Conservation (phyloP, 495 filamentous ascomycete genomes). For the Penicillium odoratum region DNA sequence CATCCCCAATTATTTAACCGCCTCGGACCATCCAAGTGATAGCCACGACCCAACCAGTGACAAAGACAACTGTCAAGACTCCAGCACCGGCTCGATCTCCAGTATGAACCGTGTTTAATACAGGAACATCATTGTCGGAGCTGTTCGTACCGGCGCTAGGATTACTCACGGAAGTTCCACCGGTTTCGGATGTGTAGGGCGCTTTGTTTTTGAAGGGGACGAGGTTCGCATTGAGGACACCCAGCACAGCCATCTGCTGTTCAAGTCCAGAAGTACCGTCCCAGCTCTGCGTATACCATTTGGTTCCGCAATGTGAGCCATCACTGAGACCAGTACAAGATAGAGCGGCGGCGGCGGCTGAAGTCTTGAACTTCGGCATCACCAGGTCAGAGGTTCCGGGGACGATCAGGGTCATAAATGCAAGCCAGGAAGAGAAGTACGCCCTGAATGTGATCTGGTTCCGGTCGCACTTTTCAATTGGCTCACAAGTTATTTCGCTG, state of each 20-base stretch:
- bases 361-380: conserved; percentile 54
- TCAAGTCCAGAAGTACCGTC: conserved; percentile 54
- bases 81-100: conserved; percentile 65
- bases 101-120: conserved; percentile 44
- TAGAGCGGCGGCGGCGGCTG: conserved; percentile 63
- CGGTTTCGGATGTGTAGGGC: conserved; percentile 57
- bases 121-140: conserved; percentile 23
- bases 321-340: conserved; percentile 56
- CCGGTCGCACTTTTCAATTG: conserved; percentile 60
- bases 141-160: conserved; percentile 52
- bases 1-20: conserved; percentile 14
- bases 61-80: conserved; percentile 61
- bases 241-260: conserved; percentile 60
- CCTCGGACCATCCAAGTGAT: conserved; percentile 45
- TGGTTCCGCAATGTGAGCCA: conserved; percentile 51
- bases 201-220: conserved; percentile 43
- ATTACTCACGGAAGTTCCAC: conserved; percentile 67
- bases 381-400: conserved; percentile 60
- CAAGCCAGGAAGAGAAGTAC: conserved; percentile 70
- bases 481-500: conserved; percentile 71
- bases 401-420: conserved; percentile 63
- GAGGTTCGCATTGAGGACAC: conserved; percentile 55
- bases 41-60: conserved; percentile 52
- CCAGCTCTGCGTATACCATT: conserved; percentile 48
- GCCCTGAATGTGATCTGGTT: conserved; percentile 78